Evolutionary conservation across 2,329 filamentous ascomycete species (phyloP), one percentile per base, ranked within the genome.

Genomic region (Thielaviopsis punctulata): DNA sequence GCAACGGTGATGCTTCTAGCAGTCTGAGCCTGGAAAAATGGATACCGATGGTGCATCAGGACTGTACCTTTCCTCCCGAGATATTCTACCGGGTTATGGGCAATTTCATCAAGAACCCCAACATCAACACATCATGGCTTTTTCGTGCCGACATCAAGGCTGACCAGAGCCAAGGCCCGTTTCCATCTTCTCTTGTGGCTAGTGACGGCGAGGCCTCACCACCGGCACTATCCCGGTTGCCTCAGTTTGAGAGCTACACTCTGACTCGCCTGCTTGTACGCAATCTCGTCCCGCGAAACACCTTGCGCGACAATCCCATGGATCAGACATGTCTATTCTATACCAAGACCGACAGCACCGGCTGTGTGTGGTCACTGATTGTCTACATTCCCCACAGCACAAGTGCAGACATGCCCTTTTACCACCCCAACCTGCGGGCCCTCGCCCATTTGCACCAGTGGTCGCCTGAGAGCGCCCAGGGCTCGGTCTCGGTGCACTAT

Each of bases 261-360:
- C 45, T 56, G 33, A 48, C 52, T 10, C 45, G 48, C 13, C 22
- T 47, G 1, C 71, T 95, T 19, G 76, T 95, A 7, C 76, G 89
- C 55, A 82, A 74, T 56, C 69, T 95, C 59, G 80, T 95, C 46
- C 90, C 90, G 2, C 74, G 90, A 49, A 95, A 95, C 64, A 77
- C 80, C 2, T 73, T 80, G 52, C 69, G 90, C 23, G 90, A 96
- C 64, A 69, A 71, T 19, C 73, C 82, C 1, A 65, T 95, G 57
- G 75, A 87, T 53, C 90, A 96, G 65, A 94, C 87, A 1, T 94
- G 87, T 63, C 74, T 86, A 52, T 75, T 89, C 56, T 86, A 86
- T 61, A 58, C 60, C 54, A 61, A 63, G 5, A 59, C 60, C 15
- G 55, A 59, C 36, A 57, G 56, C 41, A 61, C 65, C 19, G 60